phyloP scores from a whole-genome alignment of 2,329 filamentous ascomycete species.

The Cordyceps militaris region DNA sequence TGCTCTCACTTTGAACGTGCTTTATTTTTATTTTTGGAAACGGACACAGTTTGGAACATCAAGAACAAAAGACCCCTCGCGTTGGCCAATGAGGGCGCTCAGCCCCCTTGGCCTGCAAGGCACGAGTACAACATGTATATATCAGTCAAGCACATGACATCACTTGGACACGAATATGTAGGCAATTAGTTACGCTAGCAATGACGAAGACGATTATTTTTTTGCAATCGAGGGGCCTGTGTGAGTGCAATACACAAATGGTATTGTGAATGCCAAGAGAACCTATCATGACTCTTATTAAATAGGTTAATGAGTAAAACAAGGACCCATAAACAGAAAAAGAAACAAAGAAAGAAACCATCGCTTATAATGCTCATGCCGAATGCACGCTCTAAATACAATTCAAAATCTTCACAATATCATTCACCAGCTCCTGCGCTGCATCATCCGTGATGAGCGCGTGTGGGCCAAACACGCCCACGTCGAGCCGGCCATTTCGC shows the following conservation, averaged over 20 bases:
- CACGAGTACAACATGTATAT: constrained; percentile 1
- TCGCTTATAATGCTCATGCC: neutral
- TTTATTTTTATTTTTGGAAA: neutral
- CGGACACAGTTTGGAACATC: neutral
- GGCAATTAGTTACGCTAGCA: neutral
- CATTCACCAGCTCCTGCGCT: constrained; percentile 21
- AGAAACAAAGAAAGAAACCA: neutral
- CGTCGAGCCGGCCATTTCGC: constrained; percentile 24
- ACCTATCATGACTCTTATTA: neutral
- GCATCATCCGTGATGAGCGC: constrained; percentile 20
- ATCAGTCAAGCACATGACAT: neutral
- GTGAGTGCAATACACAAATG: neutral
- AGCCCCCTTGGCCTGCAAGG: neutral
- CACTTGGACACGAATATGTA: neutral
- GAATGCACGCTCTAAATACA: constrained; percentile 5
- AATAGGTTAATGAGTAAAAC: neutral
- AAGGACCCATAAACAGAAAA: neutral
- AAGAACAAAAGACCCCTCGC: neutral
- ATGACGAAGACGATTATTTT: too few species aligned
- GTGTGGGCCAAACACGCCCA: constrained; percentile 35
- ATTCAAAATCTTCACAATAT: constrained; percentile 19
- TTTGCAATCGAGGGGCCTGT: too few species aligned
- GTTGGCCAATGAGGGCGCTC: neutral
- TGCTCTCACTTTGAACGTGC: too few species aligned
- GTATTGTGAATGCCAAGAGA: neutral